These are phyloP conservation scores for Hypoxylon rickii DNA, from an alignment of 495 filamentous ascomycete species.

Conservation along the genomic window DNA sequence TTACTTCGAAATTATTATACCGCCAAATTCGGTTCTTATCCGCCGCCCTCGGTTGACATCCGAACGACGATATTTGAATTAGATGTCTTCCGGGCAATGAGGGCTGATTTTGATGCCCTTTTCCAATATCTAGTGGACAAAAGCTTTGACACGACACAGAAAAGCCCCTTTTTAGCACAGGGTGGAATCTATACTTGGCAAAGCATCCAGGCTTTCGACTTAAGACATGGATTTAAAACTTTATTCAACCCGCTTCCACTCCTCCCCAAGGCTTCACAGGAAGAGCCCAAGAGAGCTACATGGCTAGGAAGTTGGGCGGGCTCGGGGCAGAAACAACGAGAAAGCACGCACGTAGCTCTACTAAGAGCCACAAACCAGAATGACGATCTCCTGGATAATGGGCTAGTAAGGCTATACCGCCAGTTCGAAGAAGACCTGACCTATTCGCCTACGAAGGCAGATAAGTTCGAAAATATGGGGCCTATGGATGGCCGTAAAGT, in stretches of 20 bases:
- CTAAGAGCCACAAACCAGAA: conserved; percentile 49
- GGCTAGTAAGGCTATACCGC: conserved; percentile 51
- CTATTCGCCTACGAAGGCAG: conserved; percentile 41
- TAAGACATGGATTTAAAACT: conserved; percentile 54
- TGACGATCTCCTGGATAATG: conserved; percentile 38
- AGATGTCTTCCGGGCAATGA: conserved; percentile 58
- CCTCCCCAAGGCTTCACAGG: conserved; percentile 51
- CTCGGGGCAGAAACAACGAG: conserved; percentile 41
- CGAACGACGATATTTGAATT: conserved; percentile 53
- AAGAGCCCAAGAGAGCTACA: conserved; percentile 16
- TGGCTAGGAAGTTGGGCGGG: conserved; percentile 42
- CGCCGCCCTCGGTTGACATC: conserved; percentile 49
- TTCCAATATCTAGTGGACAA: conserved; percentile 66
- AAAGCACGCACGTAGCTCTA: conserved; percentile 43
- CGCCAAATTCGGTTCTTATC: conserved; percentile 66
- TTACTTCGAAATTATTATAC: conserved; percentile 65
- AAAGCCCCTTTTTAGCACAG: conserved; percentile 47
- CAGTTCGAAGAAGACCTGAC: conserved; percentile 52
- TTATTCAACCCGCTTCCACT: conserved; percentile 63
- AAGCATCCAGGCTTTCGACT: conserved; percentile 62
- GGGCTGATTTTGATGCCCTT: conserved; percentile 63
- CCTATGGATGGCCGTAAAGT: conserved; percentile 64
- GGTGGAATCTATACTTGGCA: conserved; percentile 66
- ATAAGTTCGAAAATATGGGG: conserved; percentile 47
- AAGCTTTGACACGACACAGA: conserved; percentile 46